Evolutionary conservation across 768 basidiomycete species (phyloP).

Genomic region (Boletellus ananas): DNA sequence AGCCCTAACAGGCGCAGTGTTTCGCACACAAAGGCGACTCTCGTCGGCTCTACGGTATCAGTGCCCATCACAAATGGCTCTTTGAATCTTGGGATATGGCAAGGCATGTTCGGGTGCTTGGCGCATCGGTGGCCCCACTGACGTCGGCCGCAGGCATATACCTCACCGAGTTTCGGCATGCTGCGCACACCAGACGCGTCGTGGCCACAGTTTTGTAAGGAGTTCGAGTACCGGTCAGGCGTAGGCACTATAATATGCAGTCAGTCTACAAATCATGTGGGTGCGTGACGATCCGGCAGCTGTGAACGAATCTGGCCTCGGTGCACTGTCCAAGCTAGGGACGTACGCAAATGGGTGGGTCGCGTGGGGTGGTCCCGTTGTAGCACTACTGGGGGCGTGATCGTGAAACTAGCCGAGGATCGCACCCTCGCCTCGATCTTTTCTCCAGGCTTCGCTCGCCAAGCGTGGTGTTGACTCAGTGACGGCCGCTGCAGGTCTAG

Average conservation of each 20-base stretch:
- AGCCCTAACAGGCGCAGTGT: slow-evolving; percentile 44
- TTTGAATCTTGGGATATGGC: slow-evolving; percentile 89
- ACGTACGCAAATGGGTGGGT: too few species aligned
- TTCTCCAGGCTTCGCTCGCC: background rate
- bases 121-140: background rate
- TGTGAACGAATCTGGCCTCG: background rate
- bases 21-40: slow-evolving; percentile 86
- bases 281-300: background rate
- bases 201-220: slow-evolving; percentile 81
- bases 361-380: too few species aligned
- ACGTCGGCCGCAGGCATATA: slow-evolving; percentile 59
- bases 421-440: too few species aligned
- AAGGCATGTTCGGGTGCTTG: slow-evolving; percentile 47
- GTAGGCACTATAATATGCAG: slow-evolving; percentile 8
- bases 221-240: background rate
- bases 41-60: slow-evolving; percentile 78
- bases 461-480: background rate
- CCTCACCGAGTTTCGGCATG: slow-evolving; percentile 77
- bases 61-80: slow-evolving; percentile 78
- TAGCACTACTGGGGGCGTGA: too few species aligned
- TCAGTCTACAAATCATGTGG: background rate
- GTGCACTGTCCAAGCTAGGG: background rate
- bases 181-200: slow-evolving; percentile 59
- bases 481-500: background rate
- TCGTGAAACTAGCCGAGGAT: too few species aligned